phyloP scores from a whole-genome alignment of 345 rosid genomes.

The Trapa bicornis region DNA sequence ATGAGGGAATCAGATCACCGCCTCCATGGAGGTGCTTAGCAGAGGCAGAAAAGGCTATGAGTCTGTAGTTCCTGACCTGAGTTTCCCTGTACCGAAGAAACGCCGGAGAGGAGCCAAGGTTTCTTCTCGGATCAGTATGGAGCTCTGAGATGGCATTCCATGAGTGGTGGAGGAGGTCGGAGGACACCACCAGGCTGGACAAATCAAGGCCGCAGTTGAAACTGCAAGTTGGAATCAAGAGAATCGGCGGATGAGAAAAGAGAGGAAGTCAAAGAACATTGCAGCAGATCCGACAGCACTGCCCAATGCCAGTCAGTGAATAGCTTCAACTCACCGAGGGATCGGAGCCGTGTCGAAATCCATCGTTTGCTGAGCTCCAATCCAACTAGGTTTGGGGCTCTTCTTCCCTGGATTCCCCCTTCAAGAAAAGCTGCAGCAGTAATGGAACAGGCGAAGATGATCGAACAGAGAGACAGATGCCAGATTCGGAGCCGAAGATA shows the following conservation, averaged over 20 bases:
- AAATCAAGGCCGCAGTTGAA: conserved; percentile 23
- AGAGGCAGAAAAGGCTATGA: conserved; percentile 34
- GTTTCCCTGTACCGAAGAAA: conserved; percentile 11
- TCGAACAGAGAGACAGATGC: too few species aligned
- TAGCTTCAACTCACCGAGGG: background rate
- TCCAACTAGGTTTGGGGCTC: background rate
- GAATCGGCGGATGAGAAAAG: background rate
- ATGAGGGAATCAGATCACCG: conserved; percentile 17
- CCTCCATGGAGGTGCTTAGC: conserved; percentile 7
- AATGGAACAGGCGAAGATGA: too few species aligned
- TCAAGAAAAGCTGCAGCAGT: background rate
- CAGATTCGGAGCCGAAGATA: too few species aligned
- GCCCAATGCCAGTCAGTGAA: background rate
- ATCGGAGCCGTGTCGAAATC: background rate
- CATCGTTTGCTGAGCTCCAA: background rate
- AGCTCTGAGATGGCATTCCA: conserved; percentile 24
- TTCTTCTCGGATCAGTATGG: conserved; percentile 9
- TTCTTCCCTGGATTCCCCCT: background rate
- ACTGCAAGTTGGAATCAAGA: conserved; percentile 15
- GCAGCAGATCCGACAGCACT: background rate
- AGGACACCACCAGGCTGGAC: conserved; percentile 36
- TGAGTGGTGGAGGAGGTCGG: conserved; percentile 30
- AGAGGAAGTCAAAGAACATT: background rate
- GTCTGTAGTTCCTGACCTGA: conserved; percentile 2
- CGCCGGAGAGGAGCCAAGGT: background rate